Evolutionary conservation across 176 grass and related monocot species (phyloP), one percentile per base, ranked within the genome.

Genomic region (Saccharum spontaneum): DNA sequence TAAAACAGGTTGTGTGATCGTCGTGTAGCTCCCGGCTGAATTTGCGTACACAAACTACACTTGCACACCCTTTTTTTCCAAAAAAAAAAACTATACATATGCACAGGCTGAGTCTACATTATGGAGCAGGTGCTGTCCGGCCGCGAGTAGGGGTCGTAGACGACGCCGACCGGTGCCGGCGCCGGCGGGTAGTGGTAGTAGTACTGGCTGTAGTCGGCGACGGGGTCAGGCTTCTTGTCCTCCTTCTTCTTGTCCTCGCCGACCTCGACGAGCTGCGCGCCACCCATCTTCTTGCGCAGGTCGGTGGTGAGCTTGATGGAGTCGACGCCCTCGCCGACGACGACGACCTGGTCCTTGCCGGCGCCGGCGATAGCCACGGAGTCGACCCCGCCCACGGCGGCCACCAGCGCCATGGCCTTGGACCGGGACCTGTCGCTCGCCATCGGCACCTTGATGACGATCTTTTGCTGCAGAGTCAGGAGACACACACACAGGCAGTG

Each of bases 401-500:
- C 91, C 78, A 18, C 94, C 55, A 91, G 67, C 67, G 69, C 17
- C 94, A 94, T 86, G 7, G 94, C 91, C 90, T 82, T 91, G 18
- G 84, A 62, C 15, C 91, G 75, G 70, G 89, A 94, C 79, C 79
- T 88, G 17, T 88, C 64, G 79, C 87, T 73, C 15, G 10, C n/a
- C 87, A 97, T 92, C 22, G 46, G 37, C 54, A 97, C 82, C 79
- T 79, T 80, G 62, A 97, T 92, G 59, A 91, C 87, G 22, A 97
- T 90, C 86, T 88, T 88, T 6, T 89, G 83, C 91, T 94, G 74
- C 60, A 5, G 54, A 55, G 1, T 28, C 28, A n/a, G 28, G 28
- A n/a, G n/a, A n/a, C n/a, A n/a, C n/a, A n/a, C n/a, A n/a, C n/a
- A n/a, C n/a, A n/a, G n/a, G n/a, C n/a, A n/a, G n/a, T n/a, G 49